Conservation (phyloP, 176 grass and related monocot species). For the Carex myosuroides region DNA sequence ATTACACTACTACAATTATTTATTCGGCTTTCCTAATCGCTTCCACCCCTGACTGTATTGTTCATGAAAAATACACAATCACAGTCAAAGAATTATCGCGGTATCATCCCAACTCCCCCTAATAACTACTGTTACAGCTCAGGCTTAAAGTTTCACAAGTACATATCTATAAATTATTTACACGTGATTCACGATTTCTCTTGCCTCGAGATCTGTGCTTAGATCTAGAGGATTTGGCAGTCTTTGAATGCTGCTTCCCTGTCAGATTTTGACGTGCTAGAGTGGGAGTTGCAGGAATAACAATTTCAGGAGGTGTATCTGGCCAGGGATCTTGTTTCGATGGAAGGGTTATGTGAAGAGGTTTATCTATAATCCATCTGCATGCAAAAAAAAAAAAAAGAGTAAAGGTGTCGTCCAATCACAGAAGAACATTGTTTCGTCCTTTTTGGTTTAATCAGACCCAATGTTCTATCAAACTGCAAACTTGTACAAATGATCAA, state of each 20-base stretch:
- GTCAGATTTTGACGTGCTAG: not conserved
- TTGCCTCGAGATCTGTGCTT: slow-evolving; percentile 23
- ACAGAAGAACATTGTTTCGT: not conserved
- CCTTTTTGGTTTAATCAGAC: not conserved
- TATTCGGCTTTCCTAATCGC: no score
- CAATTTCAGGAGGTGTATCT: slow-evolving; percentile 10
- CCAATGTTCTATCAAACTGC: not conserved
- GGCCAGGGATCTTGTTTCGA: slow-evolving; percentile 22
- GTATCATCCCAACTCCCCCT: not conserved
- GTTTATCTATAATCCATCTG: slow-evolving; percentile 34
- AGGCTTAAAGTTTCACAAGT: not conserved
- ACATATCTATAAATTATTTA: not conserved
- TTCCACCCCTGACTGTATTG: not conserved
- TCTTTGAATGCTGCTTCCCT: slow-evolving; percentile 14
- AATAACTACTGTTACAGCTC: not conserved
- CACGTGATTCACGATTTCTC: slow-evolving; percentile 15
- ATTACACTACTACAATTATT: no score
- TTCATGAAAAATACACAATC: not conserved
- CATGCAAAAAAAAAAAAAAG: not conserved
- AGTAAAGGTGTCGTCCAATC: not conserved
- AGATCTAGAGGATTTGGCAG: slow-evolving; percentile 20
- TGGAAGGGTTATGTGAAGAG: slow-evolving; percentile 15
- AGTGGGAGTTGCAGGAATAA: not conserved
- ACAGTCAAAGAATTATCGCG: not conserved
- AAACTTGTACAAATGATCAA: not conserved